A percentile compares a stretch with the other conserved stretches of the same genome.
phyloP scores from a whole-genome alignment of 2,329 filamentous ascomycete species.

The Chrysoporthe austroafricana region DNA sequence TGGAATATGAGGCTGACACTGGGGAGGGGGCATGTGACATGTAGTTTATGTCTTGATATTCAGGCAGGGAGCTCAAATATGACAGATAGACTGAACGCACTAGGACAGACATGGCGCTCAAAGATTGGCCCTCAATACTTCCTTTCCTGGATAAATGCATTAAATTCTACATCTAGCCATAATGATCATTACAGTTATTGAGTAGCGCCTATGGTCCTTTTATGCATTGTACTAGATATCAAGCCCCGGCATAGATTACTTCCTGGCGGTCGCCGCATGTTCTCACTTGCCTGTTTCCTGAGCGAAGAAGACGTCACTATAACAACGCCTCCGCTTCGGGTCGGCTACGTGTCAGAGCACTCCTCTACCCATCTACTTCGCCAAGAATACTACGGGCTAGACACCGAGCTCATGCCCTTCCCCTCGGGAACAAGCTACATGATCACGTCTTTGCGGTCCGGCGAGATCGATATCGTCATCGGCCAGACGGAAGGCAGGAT shows the following conservation, averaged over 20 bases:
- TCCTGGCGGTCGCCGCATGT: constrained; percentile 14
- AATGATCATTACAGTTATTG: no score
- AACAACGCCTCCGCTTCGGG: constrained; percentile 46
- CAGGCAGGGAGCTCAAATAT: no score
- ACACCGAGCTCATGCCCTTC: constrained; percentile 75
- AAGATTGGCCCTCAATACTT: no score
- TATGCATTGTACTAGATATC: no score
- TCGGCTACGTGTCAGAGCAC: constrained; percentile 77
- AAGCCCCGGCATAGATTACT: neutral
- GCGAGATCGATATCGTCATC: constrained; percentile 87
- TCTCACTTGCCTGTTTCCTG: constrained; percentile 29
- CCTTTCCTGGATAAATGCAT: no score
- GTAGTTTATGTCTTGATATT: no score
- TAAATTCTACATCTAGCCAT: no score
- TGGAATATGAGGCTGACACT: no score
- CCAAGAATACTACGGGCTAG: constrained; percentile 73
- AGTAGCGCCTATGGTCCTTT: no score
- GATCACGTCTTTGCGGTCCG: constrained; percentile 80
- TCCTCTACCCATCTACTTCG: constrained; percentile 92
- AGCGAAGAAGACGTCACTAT: constrained; percentile 29
- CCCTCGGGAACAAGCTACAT: constrained; percentile 96
- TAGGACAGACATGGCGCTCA: no score
- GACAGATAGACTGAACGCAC: no score
- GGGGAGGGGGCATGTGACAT: no score
- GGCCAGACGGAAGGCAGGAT: constrained; percentile 98